These are phyloP conservation scores for Bacterosira constricta DNA, from an alignment of 108 stramenopile genomes.

Conservation along the genomic window DNA sequence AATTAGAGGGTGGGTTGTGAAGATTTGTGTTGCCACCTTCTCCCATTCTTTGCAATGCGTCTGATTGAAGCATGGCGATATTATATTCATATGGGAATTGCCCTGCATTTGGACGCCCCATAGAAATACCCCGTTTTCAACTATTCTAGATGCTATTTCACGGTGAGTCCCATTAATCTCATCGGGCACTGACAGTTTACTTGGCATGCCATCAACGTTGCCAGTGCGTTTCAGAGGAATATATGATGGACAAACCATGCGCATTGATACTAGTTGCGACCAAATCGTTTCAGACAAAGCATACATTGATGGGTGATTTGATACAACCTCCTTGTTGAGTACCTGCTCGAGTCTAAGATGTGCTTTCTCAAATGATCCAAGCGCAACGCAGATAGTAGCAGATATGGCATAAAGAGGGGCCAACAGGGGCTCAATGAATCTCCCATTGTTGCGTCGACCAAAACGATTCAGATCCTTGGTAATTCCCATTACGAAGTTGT, in stretches of 20 bases:
- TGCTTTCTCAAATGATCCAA: constrained; percentile 38
- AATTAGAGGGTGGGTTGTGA: neutral
- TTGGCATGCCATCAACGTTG: neutral
- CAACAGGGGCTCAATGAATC: constrained; percentile 20
- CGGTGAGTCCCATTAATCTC: constrained; percentile 4
- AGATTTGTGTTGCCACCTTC: constrained; percentile 6
- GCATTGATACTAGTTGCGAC: constrained; percentile 33
- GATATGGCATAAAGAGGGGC: constrained; percentile 29
- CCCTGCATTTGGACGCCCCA: constrained; percentile 22
- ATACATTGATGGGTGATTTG: constrained; percentile 11
- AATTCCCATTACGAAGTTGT: constrained; percentile 31
- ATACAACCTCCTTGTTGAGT: constrained; percentile 23
- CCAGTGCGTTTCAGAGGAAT: neutral
- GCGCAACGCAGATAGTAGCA: constrained; percentile 27
- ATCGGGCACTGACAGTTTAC: neutral
- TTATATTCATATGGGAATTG: neutral
- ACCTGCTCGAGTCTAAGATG: constrained; percentile 33
- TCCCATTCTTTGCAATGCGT: constrained; percentile 16
- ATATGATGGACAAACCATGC: constrained; percentile 16
- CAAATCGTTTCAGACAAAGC: constrained; percentile 34
- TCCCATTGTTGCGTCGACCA: neutral
- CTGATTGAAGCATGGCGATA: neutral
- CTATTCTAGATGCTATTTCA: constrained; percentile 12
- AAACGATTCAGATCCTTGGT: constrained; percentile 30
- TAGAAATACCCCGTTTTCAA: constrained; percentile 19